Evolutionary conservation across 202 grass and related monocot species (phyloP).

Genomic region (Schoenoplectus triqueter): DNA sequence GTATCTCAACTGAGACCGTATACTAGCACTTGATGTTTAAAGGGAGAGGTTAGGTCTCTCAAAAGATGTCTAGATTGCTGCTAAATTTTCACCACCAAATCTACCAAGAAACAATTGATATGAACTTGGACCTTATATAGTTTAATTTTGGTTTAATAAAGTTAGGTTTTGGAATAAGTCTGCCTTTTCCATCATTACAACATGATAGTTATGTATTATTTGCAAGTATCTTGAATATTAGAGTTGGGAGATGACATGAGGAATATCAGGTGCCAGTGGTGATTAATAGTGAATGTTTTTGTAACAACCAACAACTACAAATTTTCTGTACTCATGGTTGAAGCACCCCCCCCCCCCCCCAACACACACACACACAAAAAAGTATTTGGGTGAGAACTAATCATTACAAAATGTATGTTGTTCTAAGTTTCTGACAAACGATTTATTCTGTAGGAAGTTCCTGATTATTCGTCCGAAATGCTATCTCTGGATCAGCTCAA

Average conservation of each 20-base stretch:
- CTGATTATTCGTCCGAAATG: constrained; percentile 73
- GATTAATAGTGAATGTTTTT: too few relatives aligned
- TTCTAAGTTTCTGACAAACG: neutral
- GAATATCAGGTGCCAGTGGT: too few relatives aligned
- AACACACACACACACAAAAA: neutral
- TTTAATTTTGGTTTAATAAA: neutral
- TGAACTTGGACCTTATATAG: neutral
- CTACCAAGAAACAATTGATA: neutral
- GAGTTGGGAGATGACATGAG: neutral
- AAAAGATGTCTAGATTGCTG: neutral
- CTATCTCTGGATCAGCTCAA: constrained; percentile 57
- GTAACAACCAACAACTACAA: too few relatives aligned
- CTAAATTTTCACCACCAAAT: neutral
- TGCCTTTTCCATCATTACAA: too few relatives aligned
- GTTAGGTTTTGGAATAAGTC: neutral
- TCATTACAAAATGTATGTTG: neutral
- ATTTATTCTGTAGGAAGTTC: constrained; percentile 59
- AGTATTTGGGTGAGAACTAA: neutral
- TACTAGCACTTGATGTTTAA: neutral
- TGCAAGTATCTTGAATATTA: neutral
- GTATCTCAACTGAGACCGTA: neutral
- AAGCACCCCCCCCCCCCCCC: neutral
- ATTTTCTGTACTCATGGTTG: neutral
- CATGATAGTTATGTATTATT: neutral
- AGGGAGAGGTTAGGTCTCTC: neutral